Evolutionary conservation across 768 basidiomycete species (phyloP).

Genomic region (Tylopilus intermedius): DNA sequence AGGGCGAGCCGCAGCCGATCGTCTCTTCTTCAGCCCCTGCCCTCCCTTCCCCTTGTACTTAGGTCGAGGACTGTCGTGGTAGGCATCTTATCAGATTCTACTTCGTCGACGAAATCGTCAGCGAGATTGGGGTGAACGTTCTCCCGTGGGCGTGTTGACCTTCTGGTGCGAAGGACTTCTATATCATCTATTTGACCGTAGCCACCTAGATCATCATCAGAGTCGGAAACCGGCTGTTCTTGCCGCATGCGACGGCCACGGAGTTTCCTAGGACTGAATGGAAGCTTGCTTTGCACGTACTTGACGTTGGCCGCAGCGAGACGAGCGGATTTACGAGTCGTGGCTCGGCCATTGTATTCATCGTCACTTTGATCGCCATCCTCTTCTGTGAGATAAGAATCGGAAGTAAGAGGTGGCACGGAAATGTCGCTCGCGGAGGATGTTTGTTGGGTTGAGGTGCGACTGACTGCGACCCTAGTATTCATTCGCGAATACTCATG

Average conservation of each 20-base stretch:
- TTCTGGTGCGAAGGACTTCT: slow-evolving; percentile 31
- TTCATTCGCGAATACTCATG: slow-evolving; percentile 56
- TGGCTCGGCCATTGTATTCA: background rate
- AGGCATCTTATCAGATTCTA: slow-evolving; percentile 32
- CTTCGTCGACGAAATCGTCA: slow-evolving; percentile 19
- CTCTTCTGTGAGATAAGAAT: slow-evolving; percentile 28
- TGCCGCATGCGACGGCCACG: slow-evolving; percentile 32
- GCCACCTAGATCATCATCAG: slow-evolving; percentile 38
- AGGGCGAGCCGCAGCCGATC: slow-evolving; percentile 37
- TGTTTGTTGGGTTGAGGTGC: background rate
- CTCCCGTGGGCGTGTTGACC: slow-evolving; percentile 47
- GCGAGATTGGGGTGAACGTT: slow-evolving; percentile 33
- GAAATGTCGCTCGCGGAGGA: slow-evolving; percentile 13
- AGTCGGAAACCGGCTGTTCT: slow-evolving; percentile 27
- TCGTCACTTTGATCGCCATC: slow-evolving; percentile 17
- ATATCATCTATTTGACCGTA: slow-evolving; percentile 31
- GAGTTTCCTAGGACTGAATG: slow-evolving; percentile 66
- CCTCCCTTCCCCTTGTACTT: slow-evolving; percentile 1
- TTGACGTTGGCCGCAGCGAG: slow-evolving; percentile 2
- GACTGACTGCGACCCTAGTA: slow-evolving; percentile 22
- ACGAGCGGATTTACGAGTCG: slow-evolving; percentile 18
- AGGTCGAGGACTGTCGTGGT: slow-evolving; percentile 27
- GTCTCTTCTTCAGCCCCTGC: slow-evolving; percentile 26
- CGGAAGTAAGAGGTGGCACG: slow-evolving; percentile 3
- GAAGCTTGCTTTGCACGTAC: slow-evolving; percentile 36